These are phyloP conservation scores for Penicillium sp. DNA, from an alignment of 2,329 filamentous ascomycete genomes.

Conservation along the genomic window DNA sequence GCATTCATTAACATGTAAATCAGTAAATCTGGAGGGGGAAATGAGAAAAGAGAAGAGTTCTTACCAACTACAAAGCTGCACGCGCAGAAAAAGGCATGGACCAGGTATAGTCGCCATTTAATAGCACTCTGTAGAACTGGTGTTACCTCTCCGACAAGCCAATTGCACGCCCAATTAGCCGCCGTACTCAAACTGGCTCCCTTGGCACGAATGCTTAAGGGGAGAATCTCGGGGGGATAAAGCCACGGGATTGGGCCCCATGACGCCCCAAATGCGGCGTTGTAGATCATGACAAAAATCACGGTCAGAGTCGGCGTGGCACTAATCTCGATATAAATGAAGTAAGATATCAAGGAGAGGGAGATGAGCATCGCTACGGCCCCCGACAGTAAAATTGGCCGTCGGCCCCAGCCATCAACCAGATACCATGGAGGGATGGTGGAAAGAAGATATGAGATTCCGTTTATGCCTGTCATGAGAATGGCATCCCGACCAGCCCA, in stretches of 20 bases:
- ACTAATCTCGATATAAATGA: conserved; percentile 79
- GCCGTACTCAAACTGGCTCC: conserved; percentile 95
- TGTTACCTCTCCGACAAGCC: conserved; percentile 92
- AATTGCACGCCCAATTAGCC: conserved; percentile 98
- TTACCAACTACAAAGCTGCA: conserved; percentile 91
- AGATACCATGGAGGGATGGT: conserved; percentile 97
- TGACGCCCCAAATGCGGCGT: conserved; percentile 92
- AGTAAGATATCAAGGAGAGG: conserved; percentile 88
- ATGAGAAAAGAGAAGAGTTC: conserved; percentile 42
- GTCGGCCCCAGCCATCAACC: conserved; percentile 86
- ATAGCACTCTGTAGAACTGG: conserved; percentile 90
- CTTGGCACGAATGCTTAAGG: conserved; percentile 93
- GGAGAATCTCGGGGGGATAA: conserved; percentile 97
- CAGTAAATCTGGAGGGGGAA: background rate
- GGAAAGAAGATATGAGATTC: conserved; percentile 83
- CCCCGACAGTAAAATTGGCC: conserved; percentile 84
- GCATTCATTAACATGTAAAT: background rate
- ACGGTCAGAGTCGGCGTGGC: conserved; percentile 83
- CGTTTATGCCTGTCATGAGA: conserved; percentile 96
- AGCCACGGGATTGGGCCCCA: conserved; percentile 99
- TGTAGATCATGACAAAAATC: conserved; percentile 96
- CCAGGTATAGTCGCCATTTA: conserved; percentile 87
- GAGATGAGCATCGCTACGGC: conserved; percentile 87
- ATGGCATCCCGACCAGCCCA: conserved; percentile 89
- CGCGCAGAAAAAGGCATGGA: conserved; percentile 96